These are phyloP conservation scores for Lipomyces anomalus DNA, from an alignment of 805 yeast genomes.

Conservation along the genomic window DNA sequence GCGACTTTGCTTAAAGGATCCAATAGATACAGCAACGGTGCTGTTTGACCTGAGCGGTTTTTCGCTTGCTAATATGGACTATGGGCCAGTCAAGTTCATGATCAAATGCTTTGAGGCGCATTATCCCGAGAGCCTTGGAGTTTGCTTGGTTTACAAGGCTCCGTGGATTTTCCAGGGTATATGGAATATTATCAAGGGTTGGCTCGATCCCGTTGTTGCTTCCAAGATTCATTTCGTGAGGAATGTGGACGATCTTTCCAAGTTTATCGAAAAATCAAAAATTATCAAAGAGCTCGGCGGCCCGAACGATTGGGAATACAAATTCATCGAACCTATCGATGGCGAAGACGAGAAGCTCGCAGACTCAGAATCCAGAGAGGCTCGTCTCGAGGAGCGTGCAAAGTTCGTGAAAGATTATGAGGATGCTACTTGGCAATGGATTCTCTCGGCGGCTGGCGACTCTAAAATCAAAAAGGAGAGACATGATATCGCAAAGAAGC, in stretches of 20 bases:
- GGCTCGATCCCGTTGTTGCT: conserved; percentile 97
- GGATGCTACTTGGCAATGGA: conserved; percentile 70
- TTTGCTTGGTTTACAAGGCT: conserved; percentile 80
- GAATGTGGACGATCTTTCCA: conserved; percentile 55
- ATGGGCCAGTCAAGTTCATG: conserved; percentile 82
- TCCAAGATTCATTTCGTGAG: conserved; percentile 83
- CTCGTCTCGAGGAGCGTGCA: conserved; percentile 48
- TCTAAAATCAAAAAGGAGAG: conserved; percentile 32
- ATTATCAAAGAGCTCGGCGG: conserved; percentile 79
- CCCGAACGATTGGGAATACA: conserved; percentile 49
- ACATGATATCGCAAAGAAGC: conserved; percentile 44
- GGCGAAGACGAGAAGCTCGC: conserved; percentile 48
- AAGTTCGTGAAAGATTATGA: conserved; percentile 50
- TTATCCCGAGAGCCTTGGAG: conserved; percentile 90
- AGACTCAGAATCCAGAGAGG: conserved; percentile 43
- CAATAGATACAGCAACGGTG: conserved; percentile 73
- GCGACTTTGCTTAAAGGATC: conserved; percentile 67
- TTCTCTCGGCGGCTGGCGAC: conserved; percentile 46
- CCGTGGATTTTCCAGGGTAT: conserved; percentile 96
- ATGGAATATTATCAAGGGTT: conserved; percentile 86
- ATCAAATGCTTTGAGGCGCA: conserved; percentile 89
- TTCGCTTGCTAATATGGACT: conserved; percentile 87
- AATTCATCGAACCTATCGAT: conserved; percentile 56
- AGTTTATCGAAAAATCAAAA: conserved; percentile 52
- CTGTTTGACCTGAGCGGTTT: conserved; percentile 84